Evolutionary conservation across 805 yeast genomes (phyloP), one percentile per base, ranked within the genome.

Genomic region (Yarrowia osloensis): DNA sequence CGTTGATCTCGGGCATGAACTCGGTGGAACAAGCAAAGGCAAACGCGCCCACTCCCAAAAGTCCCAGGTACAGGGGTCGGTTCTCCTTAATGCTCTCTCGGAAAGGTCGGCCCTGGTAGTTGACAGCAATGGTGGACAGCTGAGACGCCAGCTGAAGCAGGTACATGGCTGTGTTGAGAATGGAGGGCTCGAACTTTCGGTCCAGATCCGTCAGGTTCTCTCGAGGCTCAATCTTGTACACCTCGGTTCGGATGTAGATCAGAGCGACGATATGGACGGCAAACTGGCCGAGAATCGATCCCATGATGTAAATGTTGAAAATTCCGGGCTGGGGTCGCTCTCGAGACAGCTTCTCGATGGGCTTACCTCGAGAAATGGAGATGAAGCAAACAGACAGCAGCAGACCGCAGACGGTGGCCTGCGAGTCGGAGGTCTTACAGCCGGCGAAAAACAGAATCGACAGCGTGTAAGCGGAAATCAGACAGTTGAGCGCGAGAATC

Each of bases 281-380:
- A 83, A 95, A 95, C 79, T 95, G 99, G 52, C 97, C 96, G 70
- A 95, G 81, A 72, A 95, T 93, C 1, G 98, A 94, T 0, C 99
- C 99, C 97, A 95, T 95, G 73, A 93, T 95, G 80, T 95, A 95
- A 69, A 82, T 83, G 79, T 94, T 95, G 83, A 95, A 95, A 72
- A 95, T 95, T 70, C 98, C 98, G 50, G 95, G 94, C 80, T 93
- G 98, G 44, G 99, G 99, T 81, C 99, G 88, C 77, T 91, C 90
- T 77, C 89, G 90, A 7, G 97, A 90, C 70, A 95, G 82, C 77
- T 91, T 89, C 70, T 94, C 90, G 67, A 93, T 80, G 35, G 98
- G 94, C 73, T 88, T 88, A 75, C 98, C 97, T 75, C 97, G 88
- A 21, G 98, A 93, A 74, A 95, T 91, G 63, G 97, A 90, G 77